Evolutionary conservation across 1,284 basidiomycete species (phyloP), one percentile per base, ranked within the genome.

Genomic region (Phlebopus sp.): DNA sequence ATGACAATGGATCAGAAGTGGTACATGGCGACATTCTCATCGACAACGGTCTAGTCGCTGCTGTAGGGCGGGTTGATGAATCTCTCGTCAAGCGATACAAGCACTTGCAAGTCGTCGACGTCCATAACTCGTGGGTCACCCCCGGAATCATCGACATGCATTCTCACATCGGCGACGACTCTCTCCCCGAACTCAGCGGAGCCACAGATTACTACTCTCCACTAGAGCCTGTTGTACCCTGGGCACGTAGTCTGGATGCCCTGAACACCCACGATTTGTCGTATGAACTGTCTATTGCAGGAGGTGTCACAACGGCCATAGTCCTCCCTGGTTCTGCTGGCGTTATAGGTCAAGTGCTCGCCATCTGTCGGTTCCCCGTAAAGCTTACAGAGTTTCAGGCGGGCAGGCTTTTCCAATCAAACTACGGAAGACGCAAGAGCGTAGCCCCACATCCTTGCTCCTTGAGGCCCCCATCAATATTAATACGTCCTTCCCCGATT

Each of bases 231-330:
- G 7, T 38, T 19, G 56, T 65, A 11, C 75, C 79, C 8, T 54
- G 52, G 52, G 34, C 50, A 23, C 51, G 52, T 30, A 50, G 36
- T 11, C 34, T 54, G 7, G 52, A 54, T 37, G 52, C 47, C 13
- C 36, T 54, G 18, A 54, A 54, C 29, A 54, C 52, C 3, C 52
- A 54, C 36, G 52, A 54, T 36, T 34, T 51, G 7, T 37, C 50
- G 5, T 53, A 53, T 15, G 42, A 25, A 17, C 42, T 48, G 18
- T 48, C 51, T 14, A 53, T 43, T 19, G 37, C 51, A 6, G 52
- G 52, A n/a, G 79, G 78, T 11, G 76, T 89, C 19, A 89, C 86
- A 0, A 83, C 84, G 3, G 74, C 83, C 1, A 71, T 87, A 34
- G 68, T 82, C 2, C 67, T 83, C 0, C 81, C 80, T 2, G 80